Evolutionary conservation across 2,329 filamentous ascomycete species (phyloP).

Genomic region (Fusarium newnesense): DNA sequence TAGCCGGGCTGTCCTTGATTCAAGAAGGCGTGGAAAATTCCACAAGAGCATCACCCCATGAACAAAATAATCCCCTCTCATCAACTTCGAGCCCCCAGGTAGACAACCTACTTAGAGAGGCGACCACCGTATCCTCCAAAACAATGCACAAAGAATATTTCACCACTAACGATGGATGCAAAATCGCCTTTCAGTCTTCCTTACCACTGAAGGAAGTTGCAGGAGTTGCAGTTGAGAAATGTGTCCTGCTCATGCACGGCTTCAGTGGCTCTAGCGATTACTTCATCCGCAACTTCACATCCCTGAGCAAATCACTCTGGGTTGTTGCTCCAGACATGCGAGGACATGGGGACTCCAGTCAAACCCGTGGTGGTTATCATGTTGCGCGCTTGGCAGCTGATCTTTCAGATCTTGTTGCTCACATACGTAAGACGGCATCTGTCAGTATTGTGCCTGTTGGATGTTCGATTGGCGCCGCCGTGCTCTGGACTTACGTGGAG

Average conservation of each 20-base stretch:
- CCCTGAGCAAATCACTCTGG: conserved; percentile 36
- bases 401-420: conserved; percentile 31
- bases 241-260: conserved; percentile 43
- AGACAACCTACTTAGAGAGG: background rate
- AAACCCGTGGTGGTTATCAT: conserved; percentile 40
- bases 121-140: background rate
- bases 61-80: background rate
- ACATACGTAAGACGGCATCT: conserved; percentile 33
- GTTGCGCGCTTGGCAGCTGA: conserved; percentile 42
- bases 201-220: conserved; percentile 22
- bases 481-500: conserved; percentile 44
- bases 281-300: conserved; percentile 36
- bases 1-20: background rate
- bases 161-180: conserved; percentile 40
- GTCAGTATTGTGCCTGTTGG: conserved; percentile 40
- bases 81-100: background rate
- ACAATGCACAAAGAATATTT: conserved; percentile 35
- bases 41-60: background rate
- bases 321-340: conserved; percentile 44
- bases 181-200: conserved; percentile 39
- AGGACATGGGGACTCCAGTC: conserved; percentile 40
- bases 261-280: conserved; percentile 46
- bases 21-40: background rate
- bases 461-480: conserved; percentile 44
- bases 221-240: conserved; percentile 17